Evolutionary conservation across 2,329 filamentous ascomycete genomes (phyloP).

Genomic region (Apiospora aurea): DNA sequence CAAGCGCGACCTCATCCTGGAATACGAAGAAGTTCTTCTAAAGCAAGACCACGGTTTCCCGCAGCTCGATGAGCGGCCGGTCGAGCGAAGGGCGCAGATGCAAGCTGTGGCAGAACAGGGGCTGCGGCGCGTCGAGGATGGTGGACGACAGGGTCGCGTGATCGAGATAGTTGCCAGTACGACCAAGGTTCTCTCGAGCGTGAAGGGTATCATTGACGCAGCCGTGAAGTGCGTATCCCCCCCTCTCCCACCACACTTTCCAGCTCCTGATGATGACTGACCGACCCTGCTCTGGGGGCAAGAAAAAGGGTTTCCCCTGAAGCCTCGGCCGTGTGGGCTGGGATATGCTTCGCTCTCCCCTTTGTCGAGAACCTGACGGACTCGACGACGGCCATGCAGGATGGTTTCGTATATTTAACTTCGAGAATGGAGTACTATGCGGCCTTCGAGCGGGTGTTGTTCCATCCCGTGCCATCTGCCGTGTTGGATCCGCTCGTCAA

Average conservation of each 20-base stretch:
- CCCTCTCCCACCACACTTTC: too few species aligned
- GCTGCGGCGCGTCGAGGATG: not conserved
- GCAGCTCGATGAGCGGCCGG: not conserved
- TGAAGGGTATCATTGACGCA: not conserved
- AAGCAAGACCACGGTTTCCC: too few species aligned
- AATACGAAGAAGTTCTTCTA: too few species aligned
- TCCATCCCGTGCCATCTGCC: too few species aligned
- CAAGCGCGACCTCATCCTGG: too few species aligned
- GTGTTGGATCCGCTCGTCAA: not conserved
- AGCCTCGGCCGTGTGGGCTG: not conserved
- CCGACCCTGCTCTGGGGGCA: too few species aligned
- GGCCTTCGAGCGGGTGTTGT: not conserved
- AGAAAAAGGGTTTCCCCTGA: not conserved
- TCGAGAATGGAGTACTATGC: slow-evolving; percentile 4
- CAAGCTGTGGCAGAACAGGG: not conserved
- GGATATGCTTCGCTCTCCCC: not conserved
- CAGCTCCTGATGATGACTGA: too few species aligned
- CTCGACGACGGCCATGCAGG: not conserved
- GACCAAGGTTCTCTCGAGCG: not conserved
- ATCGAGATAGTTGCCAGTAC: not conserved
- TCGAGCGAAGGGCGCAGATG: not conserved
- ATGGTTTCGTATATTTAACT: not conserved
- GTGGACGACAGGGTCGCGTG: not conserved
- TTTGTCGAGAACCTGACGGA: not conserved
- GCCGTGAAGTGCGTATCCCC: too few species aligned